These are phyloP conservation scores for Aspergillus panamensis DNA, from an alignment of 495 filamentous ascomycete genomes.

Conservation along the genomic window DNA sequence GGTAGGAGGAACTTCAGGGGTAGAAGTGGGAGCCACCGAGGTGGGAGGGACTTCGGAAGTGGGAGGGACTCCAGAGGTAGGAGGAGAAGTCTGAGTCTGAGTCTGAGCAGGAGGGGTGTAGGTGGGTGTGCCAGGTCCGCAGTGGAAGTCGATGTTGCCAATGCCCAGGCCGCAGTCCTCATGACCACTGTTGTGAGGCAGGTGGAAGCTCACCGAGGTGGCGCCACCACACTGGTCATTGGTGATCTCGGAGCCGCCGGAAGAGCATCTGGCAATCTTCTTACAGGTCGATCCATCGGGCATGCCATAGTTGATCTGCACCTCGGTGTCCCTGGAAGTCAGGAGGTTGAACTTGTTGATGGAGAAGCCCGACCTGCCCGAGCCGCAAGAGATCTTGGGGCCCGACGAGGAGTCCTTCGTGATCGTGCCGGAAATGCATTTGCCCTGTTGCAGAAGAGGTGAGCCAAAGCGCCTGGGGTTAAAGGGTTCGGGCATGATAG, in stretches of 20 bases:
- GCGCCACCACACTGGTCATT: conserved; percentile 94
- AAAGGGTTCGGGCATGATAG: neutral
- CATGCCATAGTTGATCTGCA: conserved; percentile 84
- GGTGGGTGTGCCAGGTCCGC: conserved; percentile 46
- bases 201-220: conserved; percentile 69
- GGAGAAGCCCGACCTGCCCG: conserved; percentile 62
- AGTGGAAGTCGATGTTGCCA: conserved; percentile 77
- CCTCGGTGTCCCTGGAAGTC: conserved; percentile 66
- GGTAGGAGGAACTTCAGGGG: conserved; percentile 3
- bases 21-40: conserved; percentile 8
- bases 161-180: conserved; percentile 66
- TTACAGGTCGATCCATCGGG: conserved; percentile 74
- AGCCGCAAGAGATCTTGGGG: conserved; percentile 55
- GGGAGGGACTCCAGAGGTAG: conserved; percentile 8
- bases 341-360: conserved; percentile 68
- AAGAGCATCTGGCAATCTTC: conserved; percentile 61
- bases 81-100: too few species aligned
- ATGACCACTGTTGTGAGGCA: conserved; percentile 54
- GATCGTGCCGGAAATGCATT: conserved; percentile 64
- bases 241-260: conserved; percentile 60
- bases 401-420: conserved; percentile 37
- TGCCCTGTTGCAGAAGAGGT: conserved; percentile 33
- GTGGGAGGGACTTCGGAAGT: too few species aligned
- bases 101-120: conserved; percentile 18
- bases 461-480: too few species aligned